Percentiles rank a stretch among this genome's conserved stretches.
These are phyloP conservation scores for Mucor indicus DNA, from an alignment of 371 early-diverging fungal species.

Conservation along the genomic window DNA sequence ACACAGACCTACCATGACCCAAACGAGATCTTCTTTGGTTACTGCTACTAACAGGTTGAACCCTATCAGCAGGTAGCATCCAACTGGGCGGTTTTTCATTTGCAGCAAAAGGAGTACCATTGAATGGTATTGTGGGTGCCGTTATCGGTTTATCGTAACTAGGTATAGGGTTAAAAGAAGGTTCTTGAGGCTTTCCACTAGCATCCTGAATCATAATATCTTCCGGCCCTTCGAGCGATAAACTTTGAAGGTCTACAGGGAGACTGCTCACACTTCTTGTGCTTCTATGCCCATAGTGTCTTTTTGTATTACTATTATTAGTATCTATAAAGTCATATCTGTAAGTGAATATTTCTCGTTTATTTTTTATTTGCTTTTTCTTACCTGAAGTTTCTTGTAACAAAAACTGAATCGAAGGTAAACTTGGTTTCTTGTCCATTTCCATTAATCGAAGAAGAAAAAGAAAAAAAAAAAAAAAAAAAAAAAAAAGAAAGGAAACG, in stretches of 20 bases:
- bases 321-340: neutral
- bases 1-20: constrained; percentile 19
- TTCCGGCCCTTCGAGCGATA: constrained; percentile 17
- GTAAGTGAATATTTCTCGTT: neutral
- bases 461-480: no score
- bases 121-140: constrained; percentile 7
- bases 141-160: neutral
- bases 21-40: constrained; percentile 15
- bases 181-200: no score
- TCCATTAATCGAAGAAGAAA: no score
- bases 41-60: neutral
- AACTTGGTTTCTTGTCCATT: constrained; percentile 28
- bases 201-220: neutral
- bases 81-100: constrained; percentile 18
- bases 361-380: neutral
- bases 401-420: constrained; percentile 33
- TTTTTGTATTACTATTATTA: constrained; percentile 1
- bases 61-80: constrained; percentile 17
- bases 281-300: constrained; percentile 12
- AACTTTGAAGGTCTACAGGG: constrained; percentile 16
- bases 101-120: constrained; percentile 6
- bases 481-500: no score
- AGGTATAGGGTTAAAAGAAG: no score
- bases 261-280: constrained; percentile 20
- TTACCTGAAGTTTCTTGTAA: constrained; percentile 18